Conservation (phyloP, 257 asterid genomes). For the Salvia rosmarinus region DNA sequence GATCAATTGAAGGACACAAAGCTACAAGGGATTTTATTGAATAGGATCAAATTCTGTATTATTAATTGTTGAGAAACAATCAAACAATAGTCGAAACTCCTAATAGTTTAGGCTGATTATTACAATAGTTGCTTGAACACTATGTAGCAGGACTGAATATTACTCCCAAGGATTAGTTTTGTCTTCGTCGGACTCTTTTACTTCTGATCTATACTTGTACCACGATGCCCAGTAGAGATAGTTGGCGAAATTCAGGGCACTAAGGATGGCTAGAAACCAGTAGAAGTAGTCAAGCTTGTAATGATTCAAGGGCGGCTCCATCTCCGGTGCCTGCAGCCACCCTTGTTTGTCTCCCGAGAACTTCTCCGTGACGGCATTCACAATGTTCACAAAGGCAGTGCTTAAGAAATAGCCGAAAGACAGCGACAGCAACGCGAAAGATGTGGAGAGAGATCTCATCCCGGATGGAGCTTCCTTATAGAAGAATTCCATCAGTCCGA, state of each 20-base stretch:
- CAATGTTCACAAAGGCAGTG: conserved; percentile 48
- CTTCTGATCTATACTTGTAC: conserved; percentile 53
- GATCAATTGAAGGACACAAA: neutral
- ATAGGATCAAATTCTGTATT: conserved; percentile 13
- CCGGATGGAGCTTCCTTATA: conserved; percentile 60
- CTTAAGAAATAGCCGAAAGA: conserved; percentile 56
- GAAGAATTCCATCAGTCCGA: conserved; percentile 62
- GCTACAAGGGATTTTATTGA: neutral
- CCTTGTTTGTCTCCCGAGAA: conserved; percentile 40
- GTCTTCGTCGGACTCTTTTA: conserved; percentile 27
- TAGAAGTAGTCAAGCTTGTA: conserved; percentile 50
- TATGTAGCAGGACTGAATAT: neutral
- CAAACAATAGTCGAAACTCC: conserved; percentile 23
- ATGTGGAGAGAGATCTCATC: conserved; percentile 66
- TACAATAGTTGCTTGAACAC: neutral
- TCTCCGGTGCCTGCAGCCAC: conserved; percentile 51
- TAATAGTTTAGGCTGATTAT: neutral
- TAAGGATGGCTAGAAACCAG: conserved; percentile 55
- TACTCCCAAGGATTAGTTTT: conserved; percentile 9
- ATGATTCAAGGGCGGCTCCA: conserved; percentile 40
- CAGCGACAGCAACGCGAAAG: conserved; percentile 47
- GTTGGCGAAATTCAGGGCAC: conserved; percentile 50
- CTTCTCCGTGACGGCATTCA: conserved; percentile 45
- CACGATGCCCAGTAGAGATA: conserved; percentile 57
- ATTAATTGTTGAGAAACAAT: conserved; percentile 21